Evolutionary conservation across 2,329 filamentous ascomycete genomes (phyloP).

Genomic region (Aphanocladium album): DNA sequence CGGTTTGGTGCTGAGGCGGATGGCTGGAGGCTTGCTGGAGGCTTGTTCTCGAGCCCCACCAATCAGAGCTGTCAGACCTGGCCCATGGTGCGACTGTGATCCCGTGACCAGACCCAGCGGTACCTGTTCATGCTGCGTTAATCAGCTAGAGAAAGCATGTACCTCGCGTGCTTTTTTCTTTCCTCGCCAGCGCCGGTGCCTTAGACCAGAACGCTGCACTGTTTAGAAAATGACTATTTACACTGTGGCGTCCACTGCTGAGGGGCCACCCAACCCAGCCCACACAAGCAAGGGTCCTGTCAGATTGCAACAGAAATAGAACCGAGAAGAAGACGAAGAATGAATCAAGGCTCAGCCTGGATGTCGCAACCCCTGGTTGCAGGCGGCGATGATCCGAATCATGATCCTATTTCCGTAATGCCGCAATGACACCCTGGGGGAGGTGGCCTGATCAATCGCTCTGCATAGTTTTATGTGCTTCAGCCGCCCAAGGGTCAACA

Average conservation of each 20-base stretch:
- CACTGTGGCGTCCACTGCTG: conserved; percentile 7
- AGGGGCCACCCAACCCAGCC: neutral
- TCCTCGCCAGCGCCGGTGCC: no score
- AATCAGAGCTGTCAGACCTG: neutral
- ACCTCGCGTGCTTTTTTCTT: neutral
- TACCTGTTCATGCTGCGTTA: neutral
- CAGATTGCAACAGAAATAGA: neutral
- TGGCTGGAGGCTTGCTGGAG: neutral
- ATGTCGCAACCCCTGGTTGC: neutral
- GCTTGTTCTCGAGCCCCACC: neutral
- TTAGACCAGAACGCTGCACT: neutral
- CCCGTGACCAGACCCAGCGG: neutral
- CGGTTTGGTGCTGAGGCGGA: neutral
- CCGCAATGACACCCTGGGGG: no score
- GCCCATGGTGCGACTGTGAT: neutral
- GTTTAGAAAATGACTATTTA: neutral
- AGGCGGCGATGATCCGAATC: no score
- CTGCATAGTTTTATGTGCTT: no score
- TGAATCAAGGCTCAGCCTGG: no score
- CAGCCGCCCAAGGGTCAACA: no score
- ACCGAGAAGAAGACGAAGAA: neutral
- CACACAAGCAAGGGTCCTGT: neutral
- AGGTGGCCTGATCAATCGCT: no score
- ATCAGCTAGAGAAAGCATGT: neutral
- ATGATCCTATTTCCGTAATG: no score